Percentiles rank a stretch among this genome's conserved stretches.
Evolutionary conservation across 768 basidiomycete genomes (phyloP).

Genomic region (Tulasnella sp.): DNA sequence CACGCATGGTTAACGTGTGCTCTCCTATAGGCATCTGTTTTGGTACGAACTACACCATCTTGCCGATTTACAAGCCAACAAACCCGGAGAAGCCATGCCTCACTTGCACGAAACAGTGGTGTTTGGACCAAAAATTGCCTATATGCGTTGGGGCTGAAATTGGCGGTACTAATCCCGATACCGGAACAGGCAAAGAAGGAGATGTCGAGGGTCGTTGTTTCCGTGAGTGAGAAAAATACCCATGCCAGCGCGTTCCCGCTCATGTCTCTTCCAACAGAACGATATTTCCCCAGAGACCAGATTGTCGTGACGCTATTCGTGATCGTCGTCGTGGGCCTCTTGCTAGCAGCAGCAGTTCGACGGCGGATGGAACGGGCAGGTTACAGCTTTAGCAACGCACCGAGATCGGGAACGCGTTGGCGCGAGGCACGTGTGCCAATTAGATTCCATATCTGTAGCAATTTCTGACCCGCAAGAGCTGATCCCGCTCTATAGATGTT

Average conservation of each 20-base stretch:
- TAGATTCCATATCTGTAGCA: background rate
- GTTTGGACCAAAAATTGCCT: constrained; percentile 78
- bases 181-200: constrained; percentile 88
- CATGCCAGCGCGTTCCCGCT: constrained; percentile 52
- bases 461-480: background rate
- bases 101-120: constrained; percentile 93
- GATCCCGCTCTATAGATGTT: background rate
- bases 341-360: constrained; percentile 79
- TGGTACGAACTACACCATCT: constrained; percentile 73
- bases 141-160: constrained; percentile 76
- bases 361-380: constrained; percentile 50
- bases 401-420: constrained; percentile 62
- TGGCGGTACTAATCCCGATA: constrained; percentile 85
- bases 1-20: background rate
- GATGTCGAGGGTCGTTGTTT: constrained; percentile 95
- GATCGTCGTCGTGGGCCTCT: constrained; percentile 74
- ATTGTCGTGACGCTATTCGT: constrained; percentile 87
- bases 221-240: constrained; percentile 66
- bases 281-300: constrained; percentile 93
- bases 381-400: constrained; percentile 33
- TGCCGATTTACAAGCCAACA: constrained; percentile 70
- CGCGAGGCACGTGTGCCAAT: constrained; percentile 57
- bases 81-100: constrained; percentile 85
- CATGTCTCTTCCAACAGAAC: constrained; percentile 44
- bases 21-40: constrained; percentile 75